These are phyloP conservation scores for Coemansia furcata DNA, from an alignment of 192 early-diverging fungal species.

Conservation along the genomic window DNA sequence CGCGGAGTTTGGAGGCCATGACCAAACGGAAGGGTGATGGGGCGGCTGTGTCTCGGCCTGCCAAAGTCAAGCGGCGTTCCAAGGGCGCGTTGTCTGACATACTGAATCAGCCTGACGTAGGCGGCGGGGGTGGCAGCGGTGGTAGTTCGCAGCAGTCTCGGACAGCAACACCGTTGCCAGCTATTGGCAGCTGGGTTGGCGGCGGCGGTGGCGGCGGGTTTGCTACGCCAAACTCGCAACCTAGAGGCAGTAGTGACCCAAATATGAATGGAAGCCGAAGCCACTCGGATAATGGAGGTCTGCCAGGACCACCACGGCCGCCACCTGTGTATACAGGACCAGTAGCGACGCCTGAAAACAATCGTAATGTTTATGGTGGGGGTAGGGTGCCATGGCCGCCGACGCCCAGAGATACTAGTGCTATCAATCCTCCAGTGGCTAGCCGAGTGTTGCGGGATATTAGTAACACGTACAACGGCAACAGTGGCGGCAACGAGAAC, in stretches of 20 bases:
- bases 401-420: neutral
- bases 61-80: constrained; percentile 13
- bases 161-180: neutral
- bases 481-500: neutral
- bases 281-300: neutral
- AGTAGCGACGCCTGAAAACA: constrained; percentile 10
- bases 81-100: constrained; percentile 4
- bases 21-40: constrained; percentile 36
- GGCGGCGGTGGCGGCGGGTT: neutral
- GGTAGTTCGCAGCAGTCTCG: neutral
- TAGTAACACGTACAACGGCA: constrained; percentile 23
- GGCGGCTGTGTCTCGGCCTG: neutral
- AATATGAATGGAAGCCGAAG: neutral
- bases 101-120: neutral
- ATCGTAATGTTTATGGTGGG: neutral
- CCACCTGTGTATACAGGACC: constrained; percentile 2
- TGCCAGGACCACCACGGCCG: neutral
- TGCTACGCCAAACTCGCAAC: neutral
- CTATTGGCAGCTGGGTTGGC: neutral
- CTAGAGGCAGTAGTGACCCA: neutral
- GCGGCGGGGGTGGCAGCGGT: neutral
- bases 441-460: constrained; percentile 38
- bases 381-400: neutral
- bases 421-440: neutral
- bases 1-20: constrained; percentile 50